phyloP scores from a whole-genome alignment of 2,329 filamentous ascomycete genomes.

The Botryotinia narcissicola region DNA sequence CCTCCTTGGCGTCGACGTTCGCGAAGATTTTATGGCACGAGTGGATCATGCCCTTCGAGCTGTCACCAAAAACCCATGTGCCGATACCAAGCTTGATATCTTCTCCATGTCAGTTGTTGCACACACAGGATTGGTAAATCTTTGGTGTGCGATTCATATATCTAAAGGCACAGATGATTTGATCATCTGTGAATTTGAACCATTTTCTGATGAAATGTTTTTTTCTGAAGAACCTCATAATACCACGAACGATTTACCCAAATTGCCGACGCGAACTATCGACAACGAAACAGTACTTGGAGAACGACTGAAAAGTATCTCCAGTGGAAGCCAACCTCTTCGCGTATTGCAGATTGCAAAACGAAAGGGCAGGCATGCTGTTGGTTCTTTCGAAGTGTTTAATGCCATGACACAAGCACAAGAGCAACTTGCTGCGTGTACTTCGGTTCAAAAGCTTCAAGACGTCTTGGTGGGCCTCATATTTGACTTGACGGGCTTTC shows the following conservation, averaged over 20 bases:
- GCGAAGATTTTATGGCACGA: conserved; percentile 14
- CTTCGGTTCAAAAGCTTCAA: conserved; percentile 68
- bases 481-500: conserved; percentile 86
- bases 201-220: conserved; percentile 67
- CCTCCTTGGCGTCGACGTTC: conserved; percentile 77
- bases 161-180: conserved; percentile 65
- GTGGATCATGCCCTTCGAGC: conserved; percentile 11
- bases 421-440: conserved; percentile 74
- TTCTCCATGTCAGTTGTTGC: conserved; percentile 64
- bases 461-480: conserved; percentile 82
- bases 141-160: conserved; percentile 20
- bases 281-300: conserved; percentile 69
- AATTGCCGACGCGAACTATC: conserved; percentile 70
- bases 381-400: conserved; percentile 80
- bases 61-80: neutral
- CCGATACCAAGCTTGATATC: conserved; percentile 79
- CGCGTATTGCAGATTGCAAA: conserved; percentile 72
- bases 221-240: conserved; percentile 45
- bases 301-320: conserved; percentile 72
- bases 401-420: conserved; percentile 91
- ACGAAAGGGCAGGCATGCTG: conserved; percentile 57
- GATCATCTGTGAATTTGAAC: conserved; percentile 84
- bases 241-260: conserved; percentile 43
- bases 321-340: conserved; percentile 72
- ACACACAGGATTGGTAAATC: conserved; percentile 13